Conservation (phyloP, 257 asterid species). For the Solanum ossicruentum region DNA sequence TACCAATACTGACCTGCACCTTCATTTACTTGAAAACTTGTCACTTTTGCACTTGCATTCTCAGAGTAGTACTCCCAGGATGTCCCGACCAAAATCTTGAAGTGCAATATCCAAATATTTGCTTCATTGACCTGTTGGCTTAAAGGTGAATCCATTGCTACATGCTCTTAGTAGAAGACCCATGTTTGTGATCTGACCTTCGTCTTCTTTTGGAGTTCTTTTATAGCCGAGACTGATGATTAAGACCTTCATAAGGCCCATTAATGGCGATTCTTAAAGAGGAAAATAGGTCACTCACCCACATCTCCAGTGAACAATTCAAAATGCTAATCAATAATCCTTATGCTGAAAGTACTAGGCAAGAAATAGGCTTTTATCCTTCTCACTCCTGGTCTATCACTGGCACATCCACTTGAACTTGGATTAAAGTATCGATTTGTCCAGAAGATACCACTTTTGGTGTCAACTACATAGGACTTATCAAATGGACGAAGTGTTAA, state of each 20-base stretch:
- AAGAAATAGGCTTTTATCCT: background rate
- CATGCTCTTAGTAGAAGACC: background rate
- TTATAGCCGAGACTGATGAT: background rate
- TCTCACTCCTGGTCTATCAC: background rate
- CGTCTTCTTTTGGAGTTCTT: background rate
- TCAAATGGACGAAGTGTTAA: background rate
- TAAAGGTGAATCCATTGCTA: background rate
- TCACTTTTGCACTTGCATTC: background rate
- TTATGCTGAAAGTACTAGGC: background rate
- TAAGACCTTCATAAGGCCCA: background rate
- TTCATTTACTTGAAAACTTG: background rate
- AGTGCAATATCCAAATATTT: background rate
- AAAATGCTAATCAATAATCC: background rate
- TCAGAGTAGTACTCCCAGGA: background rate
- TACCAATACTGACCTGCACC: background rate
- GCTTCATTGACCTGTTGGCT: background rate
- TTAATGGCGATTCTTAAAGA: background rate
- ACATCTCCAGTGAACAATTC: background rate
- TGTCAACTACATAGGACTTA: background rate
- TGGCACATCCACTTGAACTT: background rate
- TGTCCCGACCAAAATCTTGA: background rate
- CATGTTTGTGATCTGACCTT: background rate
- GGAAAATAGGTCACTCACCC: background rate
- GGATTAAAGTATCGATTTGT: background rate
- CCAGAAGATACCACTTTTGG: background rate